Evolutionary conservation across 1,139 yeast genomes (phyloP).

Genomic region (Suhomyces kunorum): DNA sequence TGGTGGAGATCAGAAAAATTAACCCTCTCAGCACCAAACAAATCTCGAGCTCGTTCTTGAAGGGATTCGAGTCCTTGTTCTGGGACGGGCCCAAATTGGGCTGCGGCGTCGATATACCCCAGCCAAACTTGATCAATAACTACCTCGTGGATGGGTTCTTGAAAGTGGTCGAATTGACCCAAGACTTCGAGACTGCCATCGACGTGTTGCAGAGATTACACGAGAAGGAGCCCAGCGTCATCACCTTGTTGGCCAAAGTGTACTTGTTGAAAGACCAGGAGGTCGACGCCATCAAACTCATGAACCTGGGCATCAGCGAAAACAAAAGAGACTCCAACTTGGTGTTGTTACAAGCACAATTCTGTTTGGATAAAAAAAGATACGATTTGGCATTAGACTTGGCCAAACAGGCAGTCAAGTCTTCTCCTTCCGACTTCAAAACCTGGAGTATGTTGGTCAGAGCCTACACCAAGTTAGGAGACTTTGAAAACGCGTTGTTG

Average conservation of each 20-base stretch:
- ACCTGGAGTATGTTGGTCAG: slow-evolving; percentile 79
- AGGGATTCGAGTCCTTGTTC: slow-evolving; percentile 61
- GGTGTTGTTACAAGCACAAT: slow-evolving; percentile 66
- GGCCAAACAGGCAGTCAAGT: slow-evolving; percentile 73
- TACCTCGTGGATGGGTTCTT: slow-evolving; percentile 76
- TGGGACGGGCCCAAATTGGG: slow-evolving; percentile 68
- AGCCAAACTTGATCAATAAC: slow-evolving; percentile 69
- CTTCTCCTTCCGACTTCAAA: slow-evolving; percentile 82
- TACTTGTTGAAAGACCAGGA: slow-evolving; percentile 66
- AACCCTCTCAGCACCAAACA: slow-evolving; percentile 59
- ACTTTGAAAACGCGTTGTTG: slow-evolving; percentile 73
- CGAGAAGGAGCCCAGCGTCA: slow-evolving; percentile 50
- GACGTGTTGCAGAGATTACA: slow-evolving; percentile 48
- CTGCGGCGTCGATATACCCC: slow-evolving; percentile 67
- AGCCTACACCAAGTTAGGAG: slow-evolving; percentile 68
- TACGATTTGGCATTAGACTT: slow-evolving; percentile 72
- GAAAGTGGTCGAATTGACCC: slow-evolving; percentile 64
- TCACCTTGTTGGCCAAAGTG: slow-evolving; percentile 57
- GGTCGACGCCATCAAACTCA: slow-evolving; percentile 67
- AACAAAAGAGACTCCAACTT: slow-evolving; percentile 66
- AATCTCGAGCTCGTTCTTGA: slow-evolving; percentile 56
- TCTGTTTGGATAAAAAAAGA: slow-evolving; percentile 64
- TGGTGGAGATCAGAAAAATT: slow-evolving; percentile 49
- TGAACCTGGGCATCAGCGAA: slow-evolving; percentile 59
- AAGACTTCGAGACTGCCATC: slow-evolving; percentile 60